Evolutionary conservation across 1,284 basidiomycete genomes (phyloP), one percentile per base, ranked within the genome.

Genomic region (Xerocomus cyaneibrunnescens): DNA sequence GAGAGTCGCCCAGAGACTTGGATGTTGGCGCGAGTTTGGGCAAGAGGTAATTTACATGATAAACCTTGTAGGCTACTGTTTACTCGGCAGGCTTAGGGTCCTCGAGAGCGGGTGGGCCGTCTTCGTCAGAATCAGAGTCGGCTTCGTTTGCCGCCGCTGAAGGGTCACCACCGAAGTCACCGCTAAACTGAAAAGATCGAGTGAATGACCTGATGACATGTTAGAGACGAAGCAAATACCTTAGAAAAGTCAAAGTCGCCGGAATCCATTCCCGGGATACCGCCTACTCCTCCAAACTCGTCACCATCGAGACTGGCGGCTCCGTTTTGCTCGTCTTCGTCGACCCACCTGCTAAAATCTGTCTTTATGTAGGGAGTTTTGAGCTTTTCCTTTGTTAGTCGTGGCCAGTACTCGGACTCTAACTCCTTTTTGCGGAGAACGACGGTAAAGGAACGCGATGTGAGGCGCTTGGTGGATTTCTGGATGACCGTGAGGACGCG

Each of bases 311-410:
- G 55, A 37, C 65, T 70, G 8, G 64, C 64, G 17, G 72, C 76
- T 44, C 77, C 87, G 30, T 92, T 88, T 74, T 97, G 94, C 71
- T 97, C 94, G 66, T 97, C 94, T 76, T 97, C 94, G 67, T 96
- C 94, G 45, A 89, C 88, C 93, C 93, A 97, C 74, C 90, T 94
- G 64, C 78, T 76, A 69, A 94, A 96, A 72, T 96, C 92, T 44
- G 92, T 94, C 79, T 93, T 94, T 70, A 95, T 75, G 74, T 84
- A 94, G 48, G 83, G 75, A 53, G 79, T 82, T 73, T 83, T 91
- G 55, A 81, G 68, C 72, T 93, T 94, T 58, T 90, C 89, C 73
- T 94, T 94, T 38, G 89, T 92, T 48, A 97, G 76, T 55, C 93
- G 83, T 19, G 91, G 87, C 94, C 94, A 97, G 74, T 82, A 97